A percentile compares a stretch with the other conserved stretches of the same genome.
phyloP scores from a whole-genome alignment of 176 grass and related monocot genomes.

The Melocanna baccifera region DNA sequence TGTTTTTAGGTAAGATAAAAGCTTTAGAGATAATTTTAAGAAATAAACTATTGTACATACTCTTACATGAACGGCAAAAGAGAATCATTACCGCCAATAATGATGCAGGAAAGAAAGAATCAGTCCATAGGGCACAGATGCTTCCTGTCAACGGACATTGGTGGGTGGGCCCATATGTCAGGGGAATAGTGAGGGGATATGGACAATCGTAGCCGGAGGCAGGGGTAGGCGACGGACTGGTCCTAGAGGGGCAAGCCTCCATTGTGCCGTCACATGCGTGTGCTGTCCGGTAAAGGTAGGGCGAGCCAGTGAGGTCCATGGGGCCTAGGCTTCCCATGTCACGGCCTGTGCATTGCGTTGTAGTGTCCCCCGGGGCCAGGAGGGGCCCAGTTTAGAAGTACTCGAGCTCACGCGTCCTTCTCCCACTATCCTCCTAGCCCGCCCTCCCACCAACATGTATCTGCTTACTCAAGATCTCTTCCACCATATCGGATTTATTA shows the following conservation, averaged over 20 bases:
- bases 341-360: background rate
- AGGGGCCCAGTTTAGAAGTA: background rate
- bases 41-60: too few relatives aligned
- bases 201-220: background rate
- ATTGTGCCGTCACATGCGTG: slow-evolving; percentile 33
- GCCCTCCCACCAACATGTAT: background rate
- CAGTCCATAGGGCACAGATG: background rate
- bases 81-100: slow-evolving; percentile 13
- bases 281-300: slow-evolving; percentile 32
- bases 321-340: background rate
- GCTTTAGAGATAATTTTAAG: too few relatives aligned
- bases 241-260: slow-evolving; percentile 32
- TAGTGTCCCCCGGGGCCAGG: background rate
- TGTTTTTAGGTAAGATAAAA: too few relatives aligned
- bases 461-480: background rate
- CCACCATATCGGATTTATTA: background rate
- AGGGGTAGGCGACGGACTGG: background rate
- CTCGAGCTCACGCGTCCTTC: background rate
- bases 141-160: background rate
- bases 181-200: background rate
- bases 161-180: background rate
- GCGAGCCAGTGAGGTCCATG: background rate
- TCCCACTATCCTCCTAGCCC: background rate
- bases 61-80: background rate
- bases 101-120: background rate